phyloP scores from a whole-genome alignment of 306 rosid genomes.

The Rosa lucieae region DNA sequence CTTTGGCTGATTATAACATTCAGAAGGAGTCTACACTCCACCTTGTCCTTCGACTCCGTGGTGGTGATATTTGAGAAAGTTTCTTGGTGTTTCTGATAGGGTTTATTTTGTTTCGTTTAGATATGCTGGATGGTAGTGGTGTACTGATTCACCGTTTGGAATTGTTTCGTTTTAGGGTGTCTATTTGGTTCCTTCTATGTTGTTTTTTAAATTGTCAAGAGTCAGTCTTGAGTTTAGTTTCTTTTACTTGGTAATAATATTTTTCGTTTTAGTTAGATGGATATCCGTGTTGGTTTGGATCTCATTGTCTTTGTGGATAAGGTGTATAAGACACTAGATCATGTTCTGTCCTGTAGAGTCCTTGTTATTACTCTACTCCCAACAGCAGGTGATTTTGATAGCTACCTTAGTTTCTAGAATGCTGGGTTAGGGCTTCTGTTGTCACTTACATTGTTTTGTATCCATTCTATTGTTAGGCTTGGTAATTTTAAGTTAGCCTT shows the following conservation, averaged over 20 bases:
- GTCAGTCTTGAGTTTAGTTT: too few species aligned
- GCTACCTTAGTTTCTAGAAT: too few species aligned
- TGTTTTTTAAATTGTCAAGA: too few species aligned
- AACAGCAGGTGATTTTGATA: neutral
- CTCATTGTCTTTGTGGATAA: neutral
- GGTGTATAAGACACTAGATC: too few species aligned
- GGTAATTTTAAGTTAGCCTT: too few species aligned
- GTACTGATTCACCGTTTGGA: neutral
- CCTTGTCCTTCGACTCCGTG: neutral
- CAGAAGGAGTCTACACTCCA: slow-evolving; percentile 1
- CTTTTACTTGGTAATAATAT: neutral
- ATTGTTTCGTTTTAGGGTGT: too few species aligned
- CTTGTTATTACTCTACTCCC: too few species aligned
- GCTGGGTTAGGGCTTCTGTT: too few species aligned
- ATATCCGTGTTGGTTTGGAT: neutral
- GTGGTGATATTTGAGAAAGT: neutral
- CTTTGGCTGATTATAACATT: neutral
- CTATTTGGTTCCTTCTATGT: neutral
- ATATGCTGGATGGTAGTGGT: neutral
- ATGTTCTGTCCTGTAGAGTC: too few species aligned
- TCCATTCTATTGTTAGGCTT: too few species aligned
- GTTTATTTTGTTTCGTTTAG: neutral
- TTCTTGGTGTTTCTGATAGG: neutral
- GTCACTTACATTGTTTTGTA: too few species aligned
- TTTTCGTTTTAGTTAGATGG: too few species aligned